Conservation (phyloP, 257 asterid species). For the Solanum paucissectum region DNA sequence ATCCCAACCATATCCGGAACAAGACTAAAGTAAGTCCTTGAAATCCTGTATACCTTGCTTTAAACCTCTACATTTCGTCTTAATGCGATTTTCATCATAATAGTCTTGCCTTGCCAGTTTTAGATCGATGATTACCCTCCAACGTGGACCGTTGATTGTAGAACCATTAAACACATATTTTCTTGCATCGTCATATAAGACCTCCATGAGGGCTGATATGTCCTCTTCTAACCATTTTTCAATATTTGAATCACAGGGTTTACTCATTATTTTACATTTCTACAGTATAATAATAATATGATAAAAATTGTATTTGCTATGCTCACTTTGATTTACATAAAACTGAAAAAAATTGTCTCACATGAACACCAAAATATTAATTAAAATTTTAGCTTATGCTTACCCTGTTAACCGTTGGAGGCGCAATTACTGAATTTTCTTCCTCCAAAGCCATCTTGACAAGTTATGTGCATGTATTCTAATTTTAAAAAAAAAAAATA, state of each 20-base stretch:
- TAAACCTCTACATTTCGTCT: neutral
- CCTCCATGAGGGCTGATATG: neutral
- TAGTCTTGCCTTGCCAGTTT: too few species aligned
- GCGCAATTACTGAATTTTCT: neutral
- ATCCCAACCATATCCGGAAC: neutral
- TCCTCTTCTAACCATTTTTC: neutral
- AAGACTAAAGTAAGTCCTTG: neutral
- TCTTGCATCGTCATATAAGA: neutral
- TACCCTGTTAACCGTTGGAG: neutral
- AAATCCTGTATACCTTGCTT: neutral
- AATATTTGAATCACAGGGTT: neutral
- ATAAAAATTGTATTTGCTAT: neutral
- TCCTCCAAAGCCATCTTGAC: neutral
- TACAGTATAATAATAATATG: neutral
- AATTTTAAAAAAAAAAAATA: too few species aligned
- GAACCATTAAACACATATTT: neutral
- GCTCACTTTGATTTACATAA: neutral
- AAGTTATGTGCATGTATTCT: neutral
- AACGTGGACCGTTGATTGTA: neutral
- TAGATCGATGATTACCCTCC: neutral
- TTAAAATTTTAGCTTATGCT: neutral
- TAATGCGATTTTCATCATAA: neutral
- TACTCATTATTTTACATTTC: neutral
- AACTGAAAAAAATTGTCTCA: neutral
- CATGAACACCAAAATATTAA: neutral